Conservation (phyloP, 2,329 filamentous ascomycete genomes). For the Hymenoscyphus fraxineus region DNA sequence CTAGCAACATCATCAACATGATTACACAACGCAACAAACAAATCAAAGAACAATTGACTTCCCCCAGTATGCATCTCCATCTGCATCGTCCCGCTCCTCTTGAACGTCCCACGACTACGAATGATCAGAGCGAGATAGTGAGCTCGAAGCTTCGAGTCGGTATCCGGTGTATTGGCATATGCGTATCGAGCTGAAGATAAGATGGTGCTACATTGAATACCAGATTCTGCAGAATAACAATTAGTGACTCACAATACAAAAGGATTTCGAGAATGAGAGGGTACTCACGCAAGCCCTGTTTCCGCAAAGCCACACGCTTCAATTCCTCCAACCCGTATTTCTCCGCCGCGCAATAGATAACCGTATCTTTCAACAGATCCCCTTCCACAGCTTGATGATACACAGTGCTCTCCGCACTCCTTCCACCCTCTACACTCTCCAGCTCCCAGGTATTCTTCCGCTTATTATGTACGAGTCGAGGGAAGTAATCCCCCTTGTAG, state of each 20-base stretch:
- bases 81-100: slow-evolving; percentile 98
- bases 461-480: slow-evolving; percentile 82
- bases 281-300: slow-evolving; percentile 67
- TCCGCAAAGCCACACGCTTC: slow-evolving; percentile 85
- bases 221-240: slow-evolving; percentile 35
- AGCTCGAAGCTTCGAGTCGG: slow-evolving; percentile 86
- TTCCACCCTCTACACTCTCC: slow-evolving; percentile 55
- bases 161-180: slow-evolving; percentile 91
- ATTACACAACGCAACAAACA: slow-evolving; percentile 98
- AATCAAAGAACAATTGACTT: slow-evolving; percentile 88
- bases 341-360: slow-evolving; percentile 89
- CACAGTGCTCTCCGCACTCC: slow-evolving; percentile 68
- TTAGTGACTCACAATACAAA: not conserved
- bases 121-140: slow-evolving; percentile 98
- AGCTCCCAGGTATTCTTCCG: slow-evolving; percentile 84
- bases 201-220: slow-evolving; percentile 88
- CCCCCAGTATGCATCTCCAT: slow-evolving; percentile 94
- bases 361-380: slow-evolving; percentile 83
- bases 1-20: slow-evolving; percentile 95
- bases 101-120: slow-evolving; percentile 94
- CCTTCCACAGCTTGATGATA: slow-evolving; percentile 71
- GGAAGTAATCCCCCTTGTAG: slow-evolving; percentile 63
- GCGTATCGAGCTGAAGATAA: slow-evolving; percentile 90
- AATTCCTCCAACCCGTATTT: slow-evolving; percentile 88
- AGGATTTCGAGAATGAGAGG: not conserved